Base-by-base conservation (phyloP, 139 green algal species). In the Picochlorum sp. region DNA sequence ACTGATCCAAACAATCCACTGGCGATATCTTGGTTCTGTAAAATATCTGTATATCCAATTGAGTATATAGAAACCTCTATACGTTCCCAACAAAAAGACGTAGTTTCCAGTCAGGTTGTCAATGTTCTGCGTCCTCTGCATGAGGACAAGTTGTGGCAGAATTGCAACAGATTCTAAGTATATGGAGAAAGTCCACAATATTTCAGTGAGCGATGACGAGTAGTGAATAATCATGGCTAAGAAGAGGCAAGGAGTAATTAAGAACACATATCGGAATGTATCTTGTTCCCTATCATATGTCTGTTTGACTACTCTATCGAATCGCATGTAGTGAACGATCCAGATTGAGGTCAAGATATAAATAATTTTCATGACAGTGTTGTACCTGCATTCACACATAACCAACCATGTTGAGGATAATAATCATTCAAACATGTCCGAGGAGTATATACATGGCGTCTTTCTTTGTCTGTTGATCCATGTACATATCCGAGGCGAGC, bases 41-140 rank as follows among this genome's bases (percentile, higher is more conserved):
- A 85, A 65, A 64, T 80, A 97, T 5, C 91, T 74, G 72, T 96
- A 99, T 36, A 99, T 88, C 93, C 93, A 99, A 81, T 99, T 99
- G n/a, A 98, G 50, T 44, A 99, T 88, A 66, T 99, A 99, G 16
- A 99, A 66, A 7, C 39, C 84, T 6, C 93, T 80, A 59, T 99
- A 99, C 18, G 77, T 70, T 50, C 93, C 93, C 10, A 99, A 73
- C 36, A 98, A 72, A 49, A 96, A 94, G 3, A 99, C 76, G 56
- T 99, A 99, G 75, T 98, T 96, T 5, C 89, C 91, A 2, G 93
- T 99, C 2, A 99, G 72, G 69, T 97, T 99, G 77, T 99, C 93
- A 40, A 98, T 93, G 73, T 99, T 99, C 54, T 93, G 83, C 4
- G 93, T 98, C 14, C 93, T 81, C 76, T 97, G 90, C 65, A 99